Evolutionary conservation across 1,139 yeast genomes (phyloP).

Genomic region (Blastobotrys serpentis): DNA sequence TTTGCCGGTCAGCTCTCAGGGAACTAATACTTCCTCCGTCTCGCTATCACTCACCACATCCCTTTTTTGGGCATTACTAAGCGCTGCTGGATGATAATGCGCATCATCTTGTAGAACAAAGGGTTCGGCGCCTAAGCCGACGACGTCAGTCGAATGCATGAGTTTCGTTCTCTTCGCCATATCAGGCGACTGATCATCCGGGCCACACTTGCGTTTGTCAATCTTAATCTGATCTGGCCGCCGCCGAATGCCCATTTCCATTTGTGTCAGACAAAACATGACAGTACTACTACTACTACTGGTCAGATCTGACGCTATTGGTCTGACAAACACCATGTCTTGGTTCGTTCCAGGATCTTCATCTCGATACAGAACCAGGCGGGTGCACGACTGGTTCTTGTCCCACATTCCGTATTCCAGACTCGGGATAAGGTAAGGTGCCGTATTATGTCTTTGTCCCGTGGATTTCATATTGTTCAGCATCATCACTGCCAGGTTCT

Average conservation of each 20-base stretch:
- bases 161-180: too few species aligned
- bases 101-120: too few species aligned
- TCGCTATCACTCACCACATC: background rate
- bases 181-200: too few species aligned
- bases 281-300: too few species aligned
- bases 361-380: conserved; percentile 23
- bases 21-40: background rate
- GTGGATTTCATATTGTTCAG: conserved; percentile 18
- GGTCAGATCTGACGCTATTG: conserved; percentile 2
- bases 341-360: background rate
- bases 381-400: conserved; percentile 11
- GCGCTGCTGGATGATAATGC: too few species aligned
- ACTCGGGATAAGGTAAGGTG: conserved; percentile 19
- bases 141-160: too few species aligned
- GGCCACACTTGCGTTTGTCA: too few species aligned
- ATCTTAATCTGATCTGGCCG: too few species aligned
- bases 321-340: background rate
- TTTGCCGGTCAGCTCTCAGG: too few species aligned
- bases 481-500: conserved; percentile 17
- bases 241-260: too few species aligned
- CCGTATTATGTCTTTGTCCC: conserved; percentile 11
- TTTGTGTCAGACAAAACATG: background rate
- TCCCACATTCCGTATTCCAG: conserved; percentile 25
- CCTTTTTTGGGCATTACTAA: background rate
- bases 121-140: too few species aligned